Conservation (phyloP, 148 eudicot genomes). For the Chenopodium suecicum region DNA sequence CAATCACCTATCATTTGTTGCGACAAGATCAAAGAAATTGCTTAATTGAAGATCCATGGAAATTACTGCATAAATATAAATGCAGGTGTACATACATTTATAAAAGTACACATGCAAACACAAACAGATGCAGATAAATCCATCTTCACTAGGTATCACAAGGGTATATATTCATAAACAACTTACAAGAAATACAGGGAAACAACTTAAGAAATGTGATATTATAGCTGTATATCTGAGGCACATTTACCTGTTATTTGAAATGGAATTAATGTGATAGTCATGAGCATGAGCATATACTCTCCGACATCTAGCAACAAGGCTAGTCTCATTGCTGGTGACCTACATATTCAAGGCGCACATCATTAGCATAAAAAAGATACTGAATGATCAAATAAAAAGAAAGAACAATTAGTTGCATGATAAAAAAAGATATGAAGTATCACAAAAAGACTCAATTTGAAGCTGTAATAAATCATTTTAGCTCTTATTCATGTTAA, state of each 20-base stretch:
- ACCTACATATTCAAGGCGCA: conserved; percentile 39
- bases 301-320: conserved; percentile 73
- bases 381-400: neutral
- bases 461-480: neutral
- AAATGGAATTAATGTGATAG: conserved; percentile 78
- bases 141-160: neutral
- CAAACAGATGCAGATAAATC: neutral
- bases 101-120: neutral
- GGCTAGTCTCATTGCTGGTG: conserved; percentile 72
- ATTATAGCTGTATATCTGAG: neutral
- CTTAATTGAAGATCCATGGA: neutral
- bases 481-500: neutral
- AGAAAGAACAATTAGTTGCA: neutral
- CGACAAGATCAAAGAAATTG: neutral
- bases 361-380: neutral
- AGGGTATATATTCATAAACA: neutral
- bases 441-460: neutral
- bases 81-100: neutral
- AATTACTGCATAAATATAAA: neutral
- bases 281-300: conserved; percentile 91
- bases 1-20: neutral
- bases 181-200: neutral
- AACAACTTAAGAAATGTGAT: neutral
- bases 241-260: conserved; percentile 61
- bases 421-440: conserved; percentile 5